Conservation (phyloP, 2,329 filamentous ascomycete genomes). For the Pseudocercospora macadamiae region DNA sequence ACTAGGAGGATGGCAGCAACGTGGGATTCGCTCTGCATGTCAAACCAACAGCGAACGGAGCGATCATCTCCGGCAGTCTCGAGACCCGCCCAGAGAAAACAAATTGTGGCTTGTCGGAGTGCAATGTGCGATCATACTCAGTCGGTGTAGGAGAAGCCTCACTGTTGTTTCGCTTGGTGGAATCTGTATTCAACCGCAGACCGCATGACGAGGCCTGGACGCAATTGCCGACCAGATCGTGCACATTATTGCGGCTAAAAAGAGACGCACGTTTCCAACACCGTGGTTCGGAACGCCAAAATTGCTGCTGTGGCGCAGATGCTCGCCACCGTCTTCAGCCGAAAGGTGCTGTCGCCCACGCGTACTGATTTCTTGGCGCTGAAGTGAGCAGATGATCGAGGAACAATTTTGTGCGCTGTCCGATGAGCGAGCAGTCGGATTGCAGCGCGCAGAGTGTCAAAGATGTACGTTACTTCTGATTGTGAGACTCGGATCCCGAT, state of each 20-base stretch:
- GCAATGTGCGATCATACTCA: not conserved
- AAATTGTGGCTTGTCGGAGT: not conserved
- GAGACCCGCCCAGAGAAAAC: not conserved
- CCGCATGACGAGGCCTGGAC: not conserved
- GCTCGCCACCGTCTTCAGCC: not conserved
- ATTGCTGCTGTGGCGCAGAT: constrained; percentile 6
- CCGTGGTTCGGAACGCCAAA: constrained; percentile 10
- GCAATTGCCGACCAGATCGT: not conserved
- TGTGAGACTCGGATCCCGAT: not conserved
- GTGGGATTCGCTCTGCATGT: not conserved
- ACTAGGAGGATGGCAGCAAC: not conserved
- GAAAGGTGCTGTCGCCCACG: not conserved
- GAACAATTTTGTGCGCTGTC: not conserved
- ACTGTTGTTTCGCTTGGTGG: constrained; percentile 2
- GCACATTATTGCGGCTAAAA: constrained; percentile 8
- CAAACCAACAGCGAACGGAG: not conserved
- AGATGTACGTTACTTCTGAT: too few species aligned
- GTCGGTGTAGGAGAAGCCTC: not conserved
- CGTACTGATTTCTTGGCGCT: not conserved
- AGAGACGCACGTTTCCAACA: constrained; percentile 2
- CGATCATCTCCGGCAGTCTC: not conserved
- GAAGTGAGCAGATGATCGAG: not conserved
- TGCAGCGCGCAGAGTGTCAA: too few species aligned
- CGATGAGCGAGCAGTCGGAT: not conserved
- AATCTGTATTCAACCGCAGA: constrained; percentile 12